phyloP scores from a whole-genome alignment of 148 eudicot species.

The Nyssa sinensis region DNA sequence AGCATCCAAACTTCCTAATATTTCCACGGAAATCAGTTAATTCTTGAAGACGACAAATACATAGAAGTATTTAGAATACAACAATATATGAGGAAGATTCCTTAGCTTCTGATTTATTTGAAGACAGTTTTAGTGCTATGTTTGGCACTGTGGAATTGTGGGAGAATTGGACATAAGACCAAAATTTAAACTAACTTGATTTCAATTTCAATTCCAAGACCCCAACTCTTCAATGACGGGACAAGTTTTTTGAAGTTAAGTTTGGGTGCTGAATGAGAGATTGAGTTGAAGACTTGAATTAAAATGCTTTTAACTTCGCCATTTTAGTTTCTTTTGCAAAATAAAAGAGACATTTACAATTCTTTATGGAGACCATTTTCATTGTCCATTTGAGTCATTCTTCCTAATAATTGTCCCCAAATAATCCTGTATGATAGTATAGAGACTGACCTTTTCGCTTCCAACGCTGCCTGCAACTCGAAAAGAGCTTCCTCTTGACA shows the following conservation, averaged over 20 bases:
- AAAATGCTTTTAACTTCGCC: background rate
- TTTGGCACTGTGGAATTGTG: too few species aligned
- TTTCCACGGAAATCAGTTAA: background rate
- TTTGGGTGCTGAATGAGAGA: background rate
- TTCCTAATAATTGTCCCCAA: too few species aligned
- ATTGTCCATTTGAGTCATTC: background rate
- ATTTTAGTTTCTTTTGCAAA: background rate
- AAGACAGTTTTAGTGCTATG: too few species aligned
- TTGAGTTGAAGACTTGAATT: background rate
- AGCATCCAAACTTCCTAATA: conserved; percentile 25
- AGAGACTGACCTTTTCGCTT: conserved; percentile 29
- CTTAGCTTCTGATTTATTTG: too few species aligned
- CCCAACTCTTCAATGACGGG: too few species aligned
- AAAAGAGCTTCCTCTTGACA: conserved; percentile 30
- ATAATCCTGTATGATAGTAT: too few species aligned
- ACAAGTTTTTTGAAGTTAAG: background rate
- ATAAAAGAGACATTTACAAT: background rate
- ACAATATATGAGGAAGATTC: background rate
- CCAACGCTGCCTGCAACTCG: conserved; percentile 8
- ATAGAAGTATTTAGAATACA: background rate
- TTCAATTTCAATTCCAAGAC: too few species aligned
- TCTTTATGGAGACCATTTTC: background rate
- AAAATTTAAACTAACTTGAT: background rate
- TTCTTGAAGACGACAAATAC: background rate
- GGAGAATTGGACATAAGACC: background rate